Evolutionary conservation across 176 grass and related monocot genomes (phyloP).

Genomic region (Bonia amplexicaulis): DNA sequence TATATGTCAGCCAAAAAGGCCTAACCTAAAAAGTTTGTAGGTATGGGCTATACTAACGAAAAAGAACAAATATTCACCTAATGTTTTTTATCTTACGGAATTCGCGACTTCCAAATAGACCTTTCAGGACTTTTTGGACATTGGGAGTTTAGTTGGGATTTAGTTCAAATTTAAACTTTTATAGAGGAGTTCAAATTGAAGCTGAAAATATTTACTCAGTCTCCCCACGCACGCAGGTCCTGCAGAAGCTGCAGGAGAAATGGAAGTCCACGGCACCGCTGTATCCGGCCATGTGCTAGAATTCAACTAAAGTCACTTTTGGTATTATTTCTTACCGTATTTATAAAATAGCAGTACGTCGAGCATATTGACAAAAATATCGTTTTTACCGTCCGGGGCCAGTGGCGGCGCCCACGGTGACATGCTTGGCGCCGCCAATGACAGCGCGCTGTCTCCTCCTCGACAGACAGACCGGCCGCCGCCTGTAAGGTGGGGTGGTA

Average conservation of each 20-base stretch:
- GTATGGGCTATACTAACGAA: background rate
- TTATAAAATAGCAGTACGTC: too few species aligned
- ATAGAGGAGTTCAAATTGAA: background rate
- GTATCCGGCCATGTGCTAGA: conserved; percentile 80
- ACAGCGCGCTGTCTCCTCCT: too few species aligned
- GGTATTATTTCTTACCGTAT: too few species aligned
- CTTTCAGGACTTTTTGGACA: background rate
- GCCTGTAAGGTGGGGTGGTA: too few species aligned
- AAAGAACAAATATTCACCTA: background rate
- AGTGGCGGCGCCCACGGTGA: too few species aligned
- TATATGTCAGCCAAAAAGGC: background rate
- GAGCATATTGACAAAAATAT: too few species aligned
- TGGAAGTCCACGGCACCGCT: conserved; percentile 7
- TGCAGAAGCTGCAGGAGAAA: conserved; percentile 55
- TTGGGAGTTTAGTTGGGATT: background rate
- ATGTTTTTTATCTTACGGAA: too few species aligned
- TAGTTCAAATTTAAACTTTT: background rate
- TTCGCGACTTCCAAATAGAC: background rate
- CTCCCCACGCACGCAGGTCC: conserved; percentile 19
- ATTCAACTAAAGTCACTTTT: too few species aligned
- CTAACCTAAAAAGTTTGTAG: background rate
- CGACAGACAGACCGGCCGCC: too few species aligned
- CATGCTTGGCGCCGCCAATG: too few species aligned
- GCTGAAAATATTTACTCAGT: background rate
- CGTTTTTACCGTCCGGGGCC: too few species aligned